These are phyloP conservation scores for Rhizopogon rudus DNA, from an alignment of 768 basidiomycete species.

Conservation along the genomic window DNA sequence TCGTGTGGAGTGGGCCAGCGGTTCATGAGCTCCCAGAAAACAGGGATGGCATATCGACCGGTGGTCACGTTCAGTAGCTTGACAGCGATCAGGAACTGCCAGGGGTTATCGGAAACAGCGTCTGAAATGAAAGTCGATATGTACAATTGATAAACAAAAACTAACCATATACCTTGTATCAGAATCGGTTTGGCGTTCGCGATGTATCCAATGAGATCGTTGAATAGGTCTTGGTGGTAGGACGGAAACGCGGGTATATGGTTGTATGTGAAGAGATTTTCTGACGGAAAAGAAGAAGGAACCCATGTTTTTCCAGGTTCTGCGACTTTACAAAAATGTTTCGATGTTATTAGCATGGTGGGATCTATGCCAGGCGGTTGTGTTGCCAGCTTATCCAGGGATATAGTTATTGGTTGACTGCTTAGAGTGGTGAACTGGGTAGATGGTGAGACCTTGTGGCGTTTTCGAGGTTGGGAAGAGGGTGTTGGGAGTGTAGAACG, in stretches of 20 bases:
- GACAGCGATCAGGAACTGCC: constrained; percentile 66
- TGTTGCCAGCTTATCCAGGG: background rate
- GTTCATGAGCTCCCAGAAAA: constrained; percentile 52
- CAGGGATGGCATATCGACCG: constrained; percentile 58
- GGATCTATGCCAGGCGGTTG: constrained; percentile 2
- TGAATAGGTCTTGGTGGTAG: constrained; percentile 2
- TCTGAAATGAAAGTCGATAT: constrained; percentile 30
- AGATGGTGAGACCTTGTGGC: background rate
- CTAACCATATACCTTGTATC: constrained; percentile 17
- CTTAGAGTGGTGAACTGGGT: background rate
- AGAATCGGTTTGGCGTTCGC: constrained; percentile 26
- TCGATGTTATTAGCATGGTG: constrained; percentile 3
- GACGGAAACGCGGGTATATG: background rate
- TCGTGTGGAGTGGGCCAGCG: constrained; percentile 55
- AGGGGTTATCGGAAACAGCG: constrained; percentile 49
- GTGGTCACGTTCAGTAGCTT: constrained; percentile 69
- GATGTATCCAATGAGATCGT: constrained; percentile 23
- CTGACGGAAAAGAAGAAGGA: background rate
- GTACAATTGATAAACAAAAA: background rate
- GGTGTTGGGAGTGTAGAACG: background rate
- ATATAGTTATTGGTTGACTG: background rate
- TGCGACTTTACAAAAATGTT: background rate
- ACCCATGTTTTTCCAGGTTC: constrained; percentile 5
- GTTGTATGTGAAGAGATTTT: background rate
- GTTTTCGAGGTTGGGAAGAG: background rate